Percentiles rank a stretch among this genome's conserved stretches.
These are phyloP conservation scores for Neurospora africana DNA, from an alignment of 495 filamentous ascomycete genomes.

Conservation along the genomic window DNA sequence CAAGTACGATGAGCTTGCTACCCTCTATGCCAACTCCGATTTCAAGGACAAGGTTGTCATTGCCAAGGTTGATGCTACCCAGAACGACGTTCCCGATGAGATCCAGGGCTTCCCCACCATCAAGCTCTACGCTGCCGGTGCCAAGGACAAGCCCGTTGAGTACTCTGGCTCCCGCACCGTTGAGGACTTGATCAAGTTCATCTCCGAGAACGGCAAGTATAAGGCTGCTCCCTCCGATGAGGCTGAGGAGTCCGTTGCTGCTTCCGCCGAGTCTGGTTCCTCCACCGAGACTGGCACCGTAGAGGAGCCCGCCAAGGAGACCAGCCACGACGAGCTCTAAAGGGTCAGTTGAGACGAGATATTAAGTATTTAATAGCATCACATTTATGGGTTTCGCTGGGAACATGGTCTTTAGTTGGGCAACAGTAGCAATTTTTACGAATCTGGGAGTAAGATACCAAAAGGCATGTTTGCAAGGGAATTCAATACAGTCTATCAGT, in stretches of 20 bases:
- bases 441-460: slow-evolving; percentile 22
- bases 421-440: slow-evolving; percentile 8
- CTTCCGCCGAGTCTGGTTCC: slow-evolving; percentile 41
- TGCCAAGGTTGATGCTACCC: slow-evolving; percentile 95
- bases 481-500: neutral
- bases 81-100: slow-evolving; percentile 93
- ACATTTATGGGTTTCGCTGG: neutral
- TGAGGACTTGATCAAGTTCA: slow-evolving; percentile 88
- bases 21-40: slow-evolving; percentile 63
- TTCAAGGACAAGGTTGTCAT: slow-evolving; percentile 76
- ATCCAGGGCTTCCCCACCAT: slow-evolving; percentile 98
- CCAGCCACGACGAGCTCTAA: slow-evolving; percentile 59
- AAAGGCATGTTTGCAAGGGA: slow-evolving; percentile 2
- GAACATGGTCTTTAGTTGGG: neutral
- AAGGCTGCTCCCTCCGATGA: slow-evolving; percentile 50
- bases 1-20: slow-evolving; percentile 84
- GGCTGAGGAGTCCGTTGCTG: slow-evolving; percentile 43
- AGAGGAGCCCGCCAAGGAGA: slow-evolving; percentile 33
- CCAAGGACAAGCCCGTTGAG: slow-evolving; percentile 73
- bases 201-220: slow-evolving; percentile 90
- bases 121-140: slow-evolving; percentile 90
- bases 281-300: slow-evolving; percentile 4
- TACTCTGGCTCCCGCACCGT: slow-evolving; percentile 84
- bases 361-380: neutral
- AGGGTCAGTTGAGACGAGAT: slow-evolving; percentile 3